Conservation (phyloP, 73 alveolate genomes). For the Paramecium tetraurelia region DNA sequence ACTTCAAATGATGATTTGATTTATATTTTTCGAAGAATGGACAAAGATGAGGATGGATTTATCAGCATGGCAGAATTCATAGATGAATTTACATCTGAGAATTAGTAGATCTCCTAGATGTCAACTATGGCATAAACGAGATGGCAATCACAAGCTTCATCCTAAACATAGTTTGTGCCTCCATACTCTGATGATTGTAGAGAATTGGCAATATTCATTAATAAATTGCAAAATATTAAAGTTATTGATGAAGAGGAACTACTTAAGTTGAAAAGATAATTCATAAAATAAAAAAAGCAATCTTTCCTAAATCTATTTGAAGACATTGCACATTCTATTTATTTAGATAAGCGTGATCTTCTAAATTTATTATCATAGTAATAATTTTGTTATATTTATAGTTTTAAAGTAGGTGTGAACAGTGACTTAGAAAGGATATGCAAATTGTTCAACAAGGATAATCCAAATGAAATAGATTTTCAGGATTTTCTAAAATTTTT, state of each 20-base stretch:
- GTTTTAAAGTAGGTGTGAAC: not conserved
- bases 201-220: not conserved
- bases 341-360: not conserved
- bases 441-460: not conserved
- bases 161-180: not conserved
- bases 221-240: not conserved
- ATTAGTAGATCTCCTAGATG: not conserved
- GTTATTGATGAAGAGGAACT: not conserved
- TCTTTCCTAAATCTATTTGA: not conserved
- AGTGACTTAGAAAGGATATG: not conserved
- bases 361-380: not conserved
- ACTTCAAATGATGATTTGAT: slow-evolving; percentile 2
- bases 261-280: not conserved
- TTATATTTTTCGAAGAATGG: not conserved
- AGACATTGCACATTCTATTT: not conserved
- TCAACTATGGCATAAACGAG: not conserved
- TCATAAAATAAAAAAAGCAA: not conserved
- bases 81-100: not conserved
- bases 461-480: not conserved
- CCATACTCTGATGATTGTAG: not conserved
- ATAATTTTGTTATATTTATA: not conserved
- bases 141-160: not conserved
- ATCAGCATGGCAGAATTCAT: slow-evolving; percentile 32
- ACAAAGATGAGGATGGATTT: slow-evolving; percentile 41
- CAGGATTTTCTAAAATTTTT: slow-evolving; percentile 7